These are phyloP conservation scores for Evernia prunastri DNA, from an alignment of 495 filamentous ascomycete species.

Conservation along the genomic window DNA sequence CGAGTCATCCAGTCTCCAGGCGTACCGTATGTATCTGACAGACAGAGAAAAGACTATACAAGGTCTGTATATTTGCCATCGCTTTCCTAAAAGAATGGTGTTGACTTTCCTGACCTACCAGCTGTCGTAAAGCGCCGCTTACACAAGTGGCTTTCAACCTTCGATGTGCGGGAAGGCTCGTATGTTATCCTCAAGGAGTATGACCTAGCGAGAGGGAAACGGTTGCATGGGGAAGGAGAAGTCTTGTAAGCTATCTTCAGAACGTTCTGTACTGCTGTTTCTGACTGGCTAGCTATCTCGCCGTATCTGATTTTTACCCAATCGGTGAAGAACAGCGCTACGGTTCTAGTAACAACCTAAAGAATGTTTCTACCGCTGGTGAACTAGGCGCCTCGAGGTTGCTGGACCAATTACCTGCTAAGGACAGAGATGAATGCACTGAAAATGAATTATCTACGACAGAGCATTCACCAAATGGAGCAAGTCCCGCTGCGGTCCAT, in stretches of 20 bases:
- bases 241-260: slow-evolving; percentile 13
- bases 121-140: slow-evolving; percentile 24
- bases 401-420: background rate
- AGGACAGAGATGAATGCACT: background rate
- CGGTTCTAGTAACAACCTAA: background rate
- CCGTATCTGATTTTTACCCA: slow-evolving; percentile 25
- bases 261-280: background rate
- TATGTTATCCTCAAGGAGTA: slow-evolving; percentile 25
- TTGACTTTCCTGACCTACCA: slow-evolving; percentile 11
- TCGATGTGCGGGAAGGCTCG: slow-evolving; percentile 24
- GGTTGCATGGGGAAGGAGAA: slow-evolving; percentile 20
- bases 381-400: background rate
- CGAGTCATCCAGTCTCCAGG: slow-evolving; percentile 2
- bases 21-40: slow-evolving; percentile 23
- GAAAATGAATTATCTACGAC: background rate
- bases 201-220: slow-evolving; percentile 20
- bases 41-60: slow-evolving; percentile 27
- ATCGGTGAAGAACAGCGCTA: slow-evolving; percentile 21
- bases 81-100: background rate
- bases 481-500: background rate
- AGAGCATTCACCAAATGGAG: background rate
- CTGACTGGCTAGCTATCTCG: slow-evolving; percentile 22
- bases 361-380: background rate
- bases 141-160: slow-evolving; percentile 16
- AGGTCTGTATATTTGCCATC: slow-evolving; percentile 14